Conservation (phyloP, 2,329 filamentous ascomycete species). For the Trichoderma harzianum region DNA sequence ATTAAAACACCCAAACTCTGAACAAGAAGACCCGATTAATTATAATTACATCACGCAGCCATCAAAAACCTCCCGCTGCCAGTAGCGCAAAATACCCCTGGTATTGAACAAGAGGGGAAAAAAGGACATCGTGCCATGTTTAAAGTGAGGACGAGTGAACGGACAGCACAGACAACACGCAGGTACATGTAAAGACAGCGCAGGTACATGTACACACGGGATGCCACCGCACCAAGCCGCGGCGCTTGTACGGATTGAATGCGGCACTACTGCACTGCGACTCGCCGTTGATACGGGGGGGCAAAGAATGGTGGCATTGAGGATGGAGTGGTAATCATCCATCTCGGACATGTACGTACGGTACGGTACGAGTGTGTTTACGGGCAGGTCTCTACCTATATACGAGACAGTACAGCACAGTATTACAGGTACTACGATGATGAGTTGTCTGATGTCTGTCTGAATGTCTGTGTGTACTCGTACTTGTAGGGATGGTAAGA, state of each 20-base stretch:
- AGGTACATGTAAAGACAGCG: slow-evolving; percentile 1
- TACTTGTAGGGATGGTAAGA: neutral
- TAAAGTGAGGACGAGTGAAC: neutral
- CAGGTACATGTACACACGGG: neutral
- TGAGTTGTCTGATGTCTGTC: neutral
- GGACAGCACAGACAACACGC: neutral
- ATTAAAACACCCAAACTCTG: neutral
- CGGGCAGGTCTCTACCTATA: too few relatives aligned
- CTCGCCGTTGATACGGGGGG: neutral
- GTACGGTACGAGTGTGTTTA: neutral
- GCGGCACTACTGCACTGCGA: neutral
- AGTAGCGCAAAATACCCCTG: neutral
- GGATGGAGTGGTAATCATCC: neutral
- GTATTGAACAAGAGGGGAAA: neutral
- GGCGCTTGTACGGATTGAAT: neutral
- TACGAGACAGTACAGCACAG: neutral
- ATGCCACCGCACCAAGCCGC: neutral
- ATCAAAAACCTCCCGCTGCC: neutral
- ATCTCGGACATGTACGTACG: neutral
- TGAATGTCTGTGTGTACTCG: neutral
- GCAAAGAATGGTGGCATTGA: neutral
- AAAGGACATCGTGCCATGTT: neutral
- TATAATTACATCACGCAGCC: neutral
- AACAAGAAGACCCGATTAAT: neutral
- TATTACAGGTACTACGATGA: neutral